Base-by-base conservation (phyloP, 2,329 filamentous ascomycete species). In the Juglanconis sp. region DNA sequence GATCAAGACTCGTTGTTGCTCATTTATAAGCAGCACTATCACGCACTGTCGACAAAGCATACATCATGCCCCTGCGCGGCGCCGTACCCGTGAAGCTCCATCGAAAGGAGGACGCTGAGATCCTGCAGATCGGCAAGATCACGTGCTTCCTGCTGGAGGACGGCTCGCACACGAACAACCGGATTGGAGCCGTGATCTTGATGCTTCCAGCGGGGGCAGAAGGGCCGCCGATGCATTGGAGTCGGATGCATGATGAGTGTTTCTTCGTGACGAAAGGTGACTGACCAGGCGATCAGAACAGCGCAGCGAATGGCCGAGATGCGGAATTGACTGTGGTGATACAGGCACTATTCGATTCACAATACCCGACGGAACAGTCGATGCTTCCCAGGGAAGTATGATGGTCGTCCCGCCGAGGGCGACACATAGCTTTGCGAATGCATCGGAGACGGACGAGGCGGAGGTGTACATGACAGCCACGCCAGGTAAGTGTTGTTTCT, bases 391-490 rank as follows among this genome's bases (percentile, higher is more conserved):
- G 38, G 73, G 72, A 2, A 70, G 74, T 47, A 35, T 73, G 55
- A 73, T 74, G 68, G 71, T 70, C 2, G 71, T 73, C 4, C 72
- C 72, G n/a, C 72, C 72, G 11, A 61, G 72, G 44, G 72, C 72
- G 4, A 66, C 74, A 40, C 73, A 74, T 32, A 73, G 71, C 1
- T 74, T 74, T 56, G 67, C 67, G 57, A 74, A 74, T 42, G 65
- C 71, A 24, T 73, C 70, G 0, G 62, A 68, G n/a, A 70, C 67
- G 17, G 71, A 71, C 57, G 66, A 68, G 2, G 68, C 68, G 6
- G 73, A 73, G 63, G 68, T 72, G n/a, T 74, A 73, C 58, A 74
- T 74, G 72, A 74, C 71, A 2, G 70, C 70, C 6, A 74, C 72
- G 5, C 73, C 72, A 6, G 53, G 53, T 55, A 17, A 60, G 46